Evolutionary conservation across 1,139 yeast species (phyloP).

Genomic region (Suhomyces coccinellae): DNA sequence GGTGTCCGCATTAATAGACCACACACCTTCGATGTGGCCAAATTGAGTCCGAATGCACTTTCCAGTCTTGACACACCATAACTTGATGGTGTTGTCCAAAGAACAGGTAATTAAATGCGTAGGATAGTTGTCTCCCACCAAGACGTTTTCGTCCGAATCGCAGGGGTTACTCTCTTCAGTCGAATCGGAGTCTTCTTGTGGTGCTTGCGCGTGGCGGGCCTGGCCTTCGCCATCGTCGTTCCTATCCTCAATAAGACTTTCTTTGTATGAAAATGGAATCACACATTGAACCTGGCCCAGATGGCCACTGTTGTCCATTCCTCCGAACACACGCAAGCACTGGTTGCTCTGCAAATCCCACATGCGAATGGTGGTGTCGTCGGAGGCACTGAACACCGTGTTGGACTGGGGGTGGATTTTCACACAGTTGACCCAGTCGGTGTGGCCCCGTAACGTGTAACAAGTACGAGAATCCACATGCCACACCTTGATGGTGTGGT

Average conservation of each 20-base stretch:
- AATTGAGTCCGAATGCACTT: slow-evolving; percentile 89
- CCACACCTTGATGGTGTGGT: slow-evolving; percentile 91
- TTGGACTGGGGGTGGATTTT: slow-evolving; percentile 78
- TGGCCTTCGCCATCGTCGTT: slow-evolving; percentile 28
- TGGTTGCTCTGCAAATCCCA: slow-evolving; percentile 86
- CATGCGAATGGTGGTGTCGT: slow-evolving; percentile 89
- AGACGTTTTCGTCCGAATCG: slow-evolving; percentile 30
- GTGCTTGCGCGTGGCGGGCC: slow-evolving; percentile 1
- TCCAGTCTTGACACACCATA: slow-evolving; percentile 89
- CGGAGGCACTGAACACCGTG: slow-evolving; percentile 83
- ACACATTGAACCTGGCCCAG: slow-evolving; percentile 91
- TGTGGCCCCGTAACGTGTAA: slow-evolving; percentile 88
- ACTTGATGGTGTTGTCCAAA: slow-evolving; percentile 86
- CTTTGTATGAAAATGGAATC: slow-evolving; percentile 72
- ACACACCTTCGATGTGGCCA: slow-evolving; percentile 97
- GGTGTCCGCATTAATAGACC: slow-evolving; percentile 95
- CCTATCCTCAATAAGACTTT: slow-evolving; percentile 45
- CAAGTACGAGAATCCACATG: slow-evolving; percentile 92
- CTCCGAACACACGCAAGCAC: slow-evolving; percentile 78
- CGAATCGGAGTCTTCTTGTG: background rate
- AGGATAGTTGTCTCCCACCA: slow-evolving; percentile 49
- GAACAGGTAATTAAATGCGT: slow-evolving; percentile 87
- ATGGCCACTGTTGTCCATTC: slow-evolving; percentile 66
- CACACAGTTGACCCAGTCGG: slow-evolving; percentile 89
- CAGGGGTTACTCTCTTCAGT: slow-evolving; percentile 18